These are phyloP conservation scores for Ganoderma resinaceum DNA, from an alignment of 1,284 basidiomycete species.

Conservation along the genomic window DNA sequence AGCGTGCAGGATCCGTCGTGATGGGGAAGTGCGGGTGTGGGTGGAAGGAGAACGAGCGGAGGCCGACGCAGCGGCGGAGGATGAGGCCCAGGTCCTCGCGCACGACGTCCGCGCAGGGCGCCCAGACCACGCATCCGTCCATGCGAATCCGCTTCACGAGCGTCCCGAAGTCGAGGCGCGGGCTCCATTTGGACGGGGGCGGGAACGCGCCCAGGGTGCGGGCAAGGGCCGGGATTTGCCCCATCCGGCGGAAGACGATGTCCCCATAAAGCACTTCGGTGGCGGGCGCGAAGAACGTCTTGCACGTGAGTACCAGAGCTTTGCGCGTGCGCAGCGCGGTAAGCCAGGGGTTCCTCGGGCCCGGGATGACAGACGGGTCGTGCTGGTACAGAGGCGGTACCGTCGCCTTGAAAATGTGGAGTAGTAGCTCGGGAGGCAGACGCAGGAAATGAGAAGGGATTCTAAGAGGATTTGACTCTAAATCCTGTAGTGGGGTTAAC, in stretches of 20 bases:
- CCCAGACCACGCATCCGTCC: constrained; percentile 20
- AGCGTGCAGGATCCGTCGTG: not conserved
- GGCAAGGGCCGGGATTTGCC: constrained; percentile 21
- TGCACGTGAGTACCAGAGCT: constrained; percentile 20
- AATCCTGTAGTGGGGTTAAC: not conserved
- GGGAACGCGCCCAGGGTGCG: constrained; percentile 12
- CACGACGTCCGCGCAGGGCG: constrained; percentile 17
- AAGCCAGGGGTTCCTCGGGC: constrained; percentile 15
- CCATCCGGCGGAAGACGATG: constrained; percentile 27
- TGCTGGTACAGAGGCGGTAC: constrained; percentile 15
- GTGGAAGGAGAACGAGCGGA: constrained; percentile 21
- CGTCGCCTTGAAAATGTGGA: constrained; percentile 17
- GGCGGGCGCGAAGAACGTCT: constrained; percentile 18
- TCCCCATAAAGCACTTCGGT: constrained; percentile 21
- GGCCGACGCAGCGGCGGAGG: constrained; percentile 15
- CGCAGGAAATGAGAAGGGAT: not conserved
- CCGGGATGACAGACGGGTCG: constrained; percentile 14
- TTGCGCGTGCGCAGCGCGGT: constrained; percentile 16
- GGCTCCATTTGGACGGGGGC: not conserved
- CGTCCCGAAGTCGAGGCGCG: not conserved
- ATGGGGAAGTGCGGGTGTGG: constrained; percentile 13
- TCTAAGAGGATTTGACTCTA: not conserved
- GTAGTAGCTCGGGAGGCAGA: constrained; percentile 17
- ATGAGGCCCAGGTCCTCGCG: constrained; percentile 20
- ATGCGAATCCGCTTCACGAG: constrained; percentile 18